phyloP scores from a whole-genome alignment of 2,329 filamentous ascomycete species.

The Periconia sp. region DNA sequence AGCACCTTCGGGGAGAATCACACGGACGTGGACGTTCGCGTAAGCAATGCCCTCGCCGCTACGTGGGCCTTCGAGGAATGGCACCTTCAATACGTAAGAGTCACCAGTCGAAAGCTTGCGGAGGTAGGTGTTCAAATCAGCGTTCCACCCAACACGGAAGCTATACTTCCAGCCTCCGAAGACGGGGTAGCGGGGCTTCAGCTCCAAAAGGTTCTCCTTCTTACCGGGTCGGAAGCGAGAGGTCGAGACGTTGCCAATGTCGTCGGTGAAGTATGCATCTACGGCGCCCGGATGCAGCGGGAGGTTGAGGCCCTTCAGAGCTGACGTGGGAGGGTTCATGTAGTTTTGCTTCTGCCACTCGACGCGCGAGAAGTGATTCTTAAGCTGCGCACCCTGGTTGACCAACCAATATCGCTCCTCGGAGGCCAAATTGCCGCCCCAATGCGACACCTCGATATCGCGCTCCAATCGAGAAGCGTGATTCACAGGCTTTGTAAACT shows the following conservation, averaged over 20 bases:
- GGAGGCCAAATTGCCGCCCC: constrained; percentile 94
- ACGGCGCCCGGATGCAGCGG: constrained; percentile 79
- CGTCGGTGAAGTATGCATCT: constrained; percentile 93
- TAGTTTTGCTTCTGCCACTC: constrained; percentile 61
- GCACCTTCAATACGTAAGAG: constrained; percentile 85
- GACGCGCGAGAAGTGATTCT: constrained; percentile 59
- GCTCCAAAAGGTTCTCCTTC: constrained; percentile 81
- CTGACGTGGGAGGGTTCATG: constrained; percentile 77
- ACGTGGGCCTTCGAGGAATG: constrained; percentile 91
- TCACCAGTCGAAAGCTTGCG: constrained; percentile 67
- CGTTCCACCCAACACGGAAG: constrained; percentile 96
- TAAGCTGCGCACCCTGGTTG: constrained; percentile 79
- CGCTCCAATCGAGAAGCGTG: constrained; percentile 82
- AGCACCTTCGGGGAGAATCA: constrained; percentile 91
- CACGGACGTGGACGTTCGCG: constrained; percentile 76
- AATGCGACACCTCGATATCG: constrained; percentile 94
- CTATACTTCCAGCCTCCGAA: constrained; percentile 99
- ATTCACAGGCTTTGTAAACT: constrained; percentile 91
- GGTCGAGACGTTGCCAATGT: constrained; percentile 96
- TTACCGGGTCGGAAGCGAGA: constrained; percentile 81
- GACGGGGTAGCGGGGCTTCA: constrained; percentile 93
- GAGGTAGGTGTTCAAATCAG: constrained; percentile 77
- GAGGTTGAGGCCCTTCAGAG: constrained; percentile 81
- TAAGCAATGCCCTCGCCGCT: constrained; percentile 86
- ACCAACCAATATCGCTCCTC: constrained; percentile 91